A percentile compares a stretch with the other conserved stretches of the same genome.
phyloP scores from a whole-genome alignment of 176 grass and related monocot genomes.

The Lolium perenne region DNA sequence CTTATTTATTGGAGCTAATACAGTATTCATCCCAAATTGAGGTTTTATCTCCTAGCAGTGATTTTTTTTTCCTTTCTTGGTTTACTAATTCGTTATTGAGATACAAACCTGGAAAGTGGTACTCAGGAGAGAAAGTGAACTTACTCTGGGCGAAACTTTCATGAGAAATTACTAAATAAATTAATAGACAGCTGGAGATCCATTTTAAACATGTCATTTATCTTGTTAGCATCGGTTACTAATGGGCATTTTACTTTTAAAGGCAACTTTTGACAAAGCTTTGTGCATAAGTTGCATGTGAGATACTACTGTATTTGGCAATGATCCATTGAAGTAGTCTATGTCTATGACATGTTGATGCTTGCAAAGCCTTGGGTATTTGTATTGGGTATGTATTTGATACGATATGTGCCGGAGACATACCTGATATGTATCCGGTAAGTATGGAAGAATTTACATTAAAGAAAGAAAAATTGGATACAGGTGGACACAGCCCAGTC shows the following conservation, averaged over 20 bases:
- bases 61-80: slow-evolving; percentile 21
- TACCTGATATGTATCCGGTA: not conserved
- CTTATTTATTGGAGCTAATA: slow-evolving; percentile 29
- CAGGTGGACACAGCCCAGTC: not conserved
- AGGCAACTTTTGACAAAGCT: slow-evolving; percentile 11
- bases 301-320: not conserved
- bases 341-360: not conserved
- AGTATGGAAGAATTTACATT: not conserved
- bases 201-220: slow-evolving; percentile 8
- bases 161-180: slow-evolving; percentile 2
- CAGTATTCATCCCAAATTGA: not conserved
- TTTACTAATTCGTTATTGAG: slow-evolving; percentile 6
- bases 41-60: not conserved
- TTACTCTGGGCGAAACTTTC: slow-evolving; percentile 15
- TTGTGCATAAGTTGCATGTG: slow-evolving; percentile 1
- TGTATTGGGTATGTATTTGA: not conserved
- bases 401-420: not conserved
- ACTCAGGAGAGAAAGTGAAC: not conserved
- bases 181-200: slow-evolving; percentile 4
- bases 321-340: not conserved
- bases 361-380: not conserved
- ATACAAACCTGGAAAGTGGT: not conserved
- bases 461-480: not conserved
- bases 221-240: not conserved
- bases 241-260: not conserved